Percentiles rank a stretch among this genome's conserved stretches.
Evolutionary conservation across 2,329 filamentous ascomycete genomes (phyloP).

Genomic region (Tolypocladium tropicale): DNA sequence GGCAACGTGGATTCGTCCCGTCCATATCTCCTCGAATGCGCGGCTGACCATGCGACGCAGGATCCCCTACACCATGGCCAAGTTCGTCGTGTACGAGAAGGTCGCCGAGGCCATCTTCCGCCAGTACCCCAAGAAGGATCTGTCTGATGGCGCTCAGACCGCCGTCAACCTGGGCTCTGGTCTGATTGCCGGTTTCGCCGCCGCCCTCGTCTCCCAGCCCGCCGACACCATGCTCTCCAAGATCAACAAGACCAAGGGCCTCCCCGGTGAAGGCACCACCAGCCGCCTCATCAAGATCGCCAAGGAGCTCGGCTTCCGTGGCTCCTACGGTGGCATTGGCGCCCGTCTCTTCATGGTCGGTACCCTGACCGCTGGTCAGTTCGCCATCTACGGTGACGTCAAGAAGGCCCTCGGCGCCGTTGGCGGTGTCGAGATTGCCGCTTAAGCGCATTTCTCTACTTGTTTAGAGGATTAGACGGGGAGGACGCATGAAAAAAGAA

Average conservation of each 20-base stretch:
- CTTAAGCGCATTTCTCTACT: constrained; percentile 6
- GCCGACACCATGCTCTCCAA: constrained; percentile 91
- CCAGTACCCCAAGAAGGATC: constrained; percentile 57
- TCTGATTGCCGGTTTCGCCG: constrained; percentile 60
- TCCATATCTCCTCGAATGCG: neutral
- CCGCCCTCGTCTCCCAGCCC: constrained; percentile 78
- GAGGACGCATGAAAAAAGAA: neutral
- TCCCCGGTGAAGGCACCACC: constrained; percentile 74
- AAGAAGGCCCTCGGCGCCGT: constrained; percentile 46
- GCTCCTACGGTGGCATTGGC: constrained; percentile 72
- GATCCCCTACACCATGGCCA: constrained; percentile 90
- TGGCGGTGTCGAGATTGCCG: constrained; percentile 13
- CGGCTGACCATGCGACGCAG: constrained; percentile 26
- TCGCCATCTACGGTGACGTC: constrained; percentile 75
- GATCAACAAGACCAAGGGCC: constrained; percentile 92
- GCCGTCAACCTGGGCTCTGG: constrained; percentile 61
- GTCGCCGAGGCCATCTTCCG: constrained; percentile 65
- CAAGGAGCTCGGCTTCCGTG: constrained; percentile 71
- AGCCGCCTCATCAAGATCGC: constrained; percentile 79
- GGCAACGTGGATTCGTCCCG: neutral
- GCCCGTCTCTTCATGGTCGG: constrained; percentile 57
- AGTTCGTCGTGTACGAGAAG: constrained; percentile 92
- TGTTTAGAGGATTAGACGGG: neutral
- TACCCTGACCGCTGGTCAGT: constrained; percentile 69
- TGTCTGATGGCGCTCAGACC: constrained; percentile 63